Conservation (phyloP, 805 yeast genomes). For the Kregervanrija fluxuum region DNA sequence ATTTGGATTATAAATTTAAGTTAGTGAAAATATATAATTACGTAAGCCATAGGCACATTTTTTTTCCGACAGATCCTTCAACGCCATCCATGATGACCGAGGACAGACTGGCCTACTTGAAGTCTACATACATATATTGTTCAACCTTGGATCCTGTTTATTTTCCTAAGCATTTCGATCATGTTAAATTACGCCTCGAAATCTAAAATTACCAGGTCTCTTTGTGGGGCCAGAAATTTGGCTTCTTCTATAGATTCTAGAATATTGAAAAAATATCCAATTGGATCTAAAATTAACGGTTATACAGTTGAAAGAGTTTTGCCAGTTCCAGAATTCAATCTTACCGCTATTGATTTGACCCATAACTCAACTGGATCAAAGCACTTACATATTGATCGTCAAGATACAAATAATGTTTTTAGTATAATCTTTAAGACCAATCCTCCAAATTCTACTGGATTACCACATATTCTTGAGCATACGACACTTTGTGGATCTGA, state of each 20-base stretch:
- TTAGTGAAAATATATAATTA: too few relatives aligned
- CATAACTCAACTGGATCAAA: conserved; percentile 68
- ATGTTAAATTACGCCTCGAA: too few relatives aligned
- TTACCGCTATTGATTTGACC: conserved; percentile 66
- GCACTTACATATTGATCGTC: conserved; percentile 80
- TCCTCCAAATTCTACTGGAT: conserved; percentile 92
- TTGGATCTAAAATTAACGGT: conserved; percentile 59
- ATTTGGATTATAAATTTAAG: too few relatives aligned
- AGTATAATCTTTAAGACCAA: conserved; percentile 86
- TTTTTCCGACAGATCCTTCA: too few relatives aligned
- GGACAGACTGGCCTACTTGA: too few relatives aligned
- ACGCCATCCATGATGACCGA: too few relatives aligned
- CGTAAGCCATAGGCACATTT: too few relatives aligned
- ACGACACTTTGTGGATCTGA: conserved; percentile 92
- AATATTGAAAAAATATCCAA: conserved; percentile 41
- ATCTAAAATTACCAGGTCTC: too few relatives aligned
- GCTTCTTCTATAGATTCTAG: conserved; percentile 7
- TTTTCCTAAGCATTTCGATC: too few relatives aligned
- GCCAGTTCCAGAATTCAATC: conserved; percentile 73
- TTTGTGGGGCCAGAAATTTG: conserved; percentile 1
- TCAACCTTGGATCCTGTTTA: too few relatives aligned
- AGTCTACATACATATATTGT: too few relatives aligned
- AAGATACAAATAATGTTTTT: conserved; percentile 82
- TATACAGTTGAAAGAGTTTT: conserved; percentile 57
- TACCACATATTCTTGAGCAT: conserved; percentile 94